phyloP scores from a whole-genome alignment of 1,139 yeast genomes.

The Sugiyamaella japonica region DNA sequence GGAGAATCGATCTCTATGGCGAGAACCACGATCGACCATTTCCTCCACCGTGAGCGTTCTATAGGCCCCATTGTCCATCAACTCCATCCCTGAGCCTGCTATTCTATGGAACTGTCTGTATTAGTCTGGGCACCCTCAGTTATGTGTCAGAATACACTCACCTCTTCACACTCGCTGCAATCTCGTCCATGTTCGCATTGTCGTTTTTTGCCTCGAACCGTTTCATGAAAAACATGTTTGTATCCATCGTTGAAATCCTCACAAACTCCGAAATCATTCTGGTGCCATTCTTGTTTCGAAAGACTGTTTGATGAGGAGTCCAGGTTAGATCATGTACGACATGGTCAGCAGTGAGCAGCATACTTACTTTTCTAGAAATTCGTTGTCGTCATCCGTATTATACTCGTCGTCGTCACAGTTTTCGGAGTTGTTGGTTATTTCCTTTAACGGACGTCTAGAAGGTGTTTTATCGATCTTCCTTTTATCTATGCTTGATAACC shows the following conservation, averaged over 20 bases:
- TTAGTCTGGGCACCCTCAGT: background rate
- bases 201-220: slow-evolving; percentile 29
- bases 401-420: background rate
- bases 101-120: slow-evolving; percentile 27
- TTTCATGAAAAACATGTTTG: slow-evolving; percentile 32
- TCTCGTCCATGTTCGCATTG: slow-evolving; percentile 35
- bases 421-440: background rate
- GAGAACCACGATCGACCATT: slow-evolving; percentile 27
- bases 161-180: slow-evolving; percentile 32
- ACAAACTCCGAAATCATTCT: slow-evolving; percentile 34
- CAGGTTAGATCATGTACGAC: slow-evolving; percentile 2
- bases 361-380: slow-evolving; percentile 12
- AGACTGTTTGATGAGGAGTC: slow-evolving; percentile 11
- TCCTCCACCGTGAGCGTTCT: slow-evolving; percentile 2
- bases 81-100: slow-evolving; percentile 26
- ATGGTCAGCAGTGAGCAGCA: background rate
- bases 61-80: slow-evolving; percentile 1
- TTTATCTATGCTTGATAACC: slow-evolving; percentile 11
- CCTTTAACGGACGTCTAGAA: slow-evolving; percentile 14
- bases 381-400: slow-evolving; percentile 10
- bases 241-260: slow-evolving; percentile 28
- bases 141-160: slow-evolving; percentile 7
- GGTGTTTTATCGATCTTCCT: slow-evolving; percentile 12
- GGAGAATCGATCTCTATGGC: slow-evolving; percentile 33
- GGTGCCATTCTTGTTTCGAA: slow-evolving; percentile 27